phyloP scores from a whole-genome alignment of 441 rosid species.

The Breynia disticha region DNA sequence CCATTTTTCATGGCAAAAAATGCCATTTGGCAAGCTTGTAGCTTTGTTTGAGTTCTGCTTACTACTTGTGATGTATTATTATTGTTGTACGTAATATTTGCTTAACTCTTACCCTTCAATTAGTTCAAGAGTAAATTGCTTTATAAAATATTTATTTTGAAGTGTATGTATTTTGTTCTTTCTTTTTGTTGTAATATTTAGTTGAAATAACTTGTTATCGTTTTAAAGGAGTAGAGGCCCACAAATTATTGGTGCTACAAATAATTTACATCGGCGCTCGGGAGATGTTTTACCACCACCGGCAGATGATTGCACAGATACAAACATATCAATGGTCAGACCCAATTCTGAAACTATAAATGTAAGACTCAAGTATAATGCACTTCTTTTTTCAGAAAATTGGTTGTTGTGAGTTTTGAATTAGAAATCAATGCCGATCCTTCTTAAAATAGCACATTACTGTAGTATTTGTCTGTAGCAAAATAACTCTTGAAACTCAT shows the following conservation, averaged over 20 bases:
- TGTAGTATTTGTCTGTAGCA: no score
- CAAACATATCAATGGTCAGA: conserved; percentile 24
- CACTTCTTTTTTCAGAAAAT: neutral
- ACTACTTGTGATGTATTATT: no score
- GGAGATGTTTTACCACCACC: conserved; percentile 54
- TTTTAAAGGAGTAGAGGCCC: conserved; percentile 45
- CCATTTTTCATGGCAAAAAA: no score
- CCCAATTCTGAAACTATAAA: conserved; percentile 24
- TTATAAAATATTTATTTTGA: no score
- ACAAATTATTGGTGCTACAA: conserved; percentile 42
- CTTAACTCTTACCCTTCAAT: no score
- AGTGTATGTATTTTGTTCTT: neutral
- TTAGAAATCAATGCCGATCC: no score
- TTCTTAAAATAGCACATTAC: no score
- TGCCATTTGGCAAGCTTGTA: no score
- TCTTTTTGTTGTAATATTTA: no score
- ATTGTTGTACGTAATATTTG: no score
- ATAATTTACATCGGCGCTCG: conserved; percentile 35
- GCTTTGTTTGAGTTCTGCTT: no score
- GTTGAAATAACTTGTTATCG: neutral
- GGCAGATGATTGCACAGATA: conserved; percentile 32
- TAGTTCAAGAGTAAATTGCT: no score
- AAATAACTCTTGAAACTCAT: neutral
- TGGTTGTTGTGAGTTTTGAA: neutral
- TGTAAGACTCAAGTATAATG: conserved; percentile 26